Evolutionary conservation across 225 moss, liverwort and hornwort genomes (phyloP).

Genomic region (Climacium dendroides): DNA sequence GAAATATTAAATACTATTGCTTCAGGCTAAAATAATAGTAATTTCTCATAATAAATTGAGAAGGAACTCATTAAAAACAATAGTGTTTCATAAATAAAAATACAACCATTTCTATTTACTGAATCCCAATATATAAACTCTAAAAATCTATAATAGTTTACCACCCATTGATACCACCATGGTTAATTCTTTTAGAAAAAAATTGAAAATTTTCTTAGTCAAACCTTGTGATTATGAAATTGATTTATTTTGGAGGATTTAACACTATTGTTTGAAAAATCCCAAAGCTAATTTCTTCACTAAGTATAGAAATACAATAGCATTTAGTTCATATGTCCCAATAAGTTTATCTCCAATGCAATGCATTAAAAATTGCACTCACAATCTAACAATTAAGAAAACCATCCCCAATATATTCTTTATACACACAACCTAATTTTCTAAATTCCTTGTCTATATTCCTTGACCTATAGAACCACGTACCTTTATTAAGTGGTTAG

Average conservation of each 20-base stretch:
- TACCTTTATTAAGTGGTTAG: neutral
- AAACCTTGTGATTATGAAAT: no score
- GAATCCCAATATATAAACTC: neutral
- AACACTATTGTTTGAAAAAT: no score
- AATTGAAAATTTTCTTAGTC: no score
- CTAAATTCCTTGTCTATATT: neutral
- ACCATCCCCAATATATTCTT: neutral
- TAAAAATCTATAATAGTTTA: neutral
- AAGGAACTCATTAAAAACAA: neutral
- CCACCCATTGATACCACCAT: neutral
- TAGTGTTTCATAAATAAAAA: neutral
- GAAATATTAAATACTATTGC: neutral
- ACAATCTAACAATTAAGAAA: neutral
- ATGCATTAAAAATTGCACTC: neutral
- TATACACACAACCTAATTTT: accelerated
- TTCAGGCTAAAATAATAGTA: neutral
- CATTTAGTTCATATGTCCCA: no score
- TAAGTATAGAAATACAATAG: no score
- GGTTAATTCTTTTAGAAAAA: no score
- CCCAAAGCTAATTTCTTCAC: no score
- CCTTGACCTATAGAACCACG: neutral
- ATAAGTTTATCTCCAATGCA: no score
- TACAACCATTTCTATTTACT: neutral
- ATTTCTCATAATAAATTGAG: no score
- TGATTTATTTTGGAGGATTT: no score